A percentile compares a stretch with the other conserved stretches of the same genome.
Evolutionary conservation across 148 eudicot genomes (phyloP).

Genomic region (Gaultheria prostrata): DNA sequence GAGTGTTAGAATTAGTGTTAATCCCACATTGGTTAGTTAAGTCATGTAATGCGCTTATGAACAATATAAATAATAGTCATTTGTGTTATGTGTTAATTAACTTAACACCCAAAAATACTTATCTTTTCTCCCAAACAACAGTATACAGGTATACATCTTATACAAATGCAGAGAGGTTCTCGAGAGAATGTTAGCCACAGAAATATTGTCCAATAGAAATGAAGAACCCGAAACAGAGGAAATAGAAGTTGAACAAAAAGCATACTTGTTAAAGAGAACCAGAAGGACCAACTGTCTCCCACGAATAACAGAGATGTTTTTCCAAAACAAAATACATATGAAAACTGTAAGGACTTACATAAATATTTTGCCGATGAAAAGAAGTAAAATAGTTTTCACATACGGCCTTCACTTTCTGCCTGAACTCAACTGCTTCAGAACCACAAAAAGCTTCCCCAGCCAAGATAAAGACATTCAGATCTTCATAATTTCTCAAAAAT

Average conservation of each 20-base stretch:
- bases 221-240: not conserved
- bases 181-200: not conserved
- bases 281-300: not conserved
- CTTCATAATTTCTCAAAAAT: conserved; percentile 86
- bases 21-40: too few relatives aligned
- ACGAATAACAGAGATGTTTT: not conserved
- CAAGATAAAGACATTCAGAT: conserved; percentile 66
- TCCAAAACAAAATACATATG: not conserved
- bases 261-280: not conserved
- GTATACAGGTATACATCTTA: not conserved
- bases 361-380: conserved; percentile 84
- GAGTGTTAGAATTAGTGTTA: too few relatives aligned
- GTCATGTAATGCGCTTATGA: too few relatives aligned
- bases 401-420: conserved; percentile 66
- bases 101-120: too few relatives aligned
- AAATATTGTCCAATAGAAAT: not conserved
- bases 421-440: conserved; percentile 73
- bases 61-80: too few relatives aligned
- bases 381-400: conserved; percentile 75
- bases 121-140: too few relatives aligned
- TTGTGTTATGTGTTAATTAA: too few relatives aligned
- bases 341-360: conserved; percentile 53
- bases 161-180: not conserved
- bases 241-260: not conserved
- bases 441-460: conserved; percentile 97